Conservation (phyloP, 306 rosid genomes). For the Pachyrhizus erosus region DNA sequence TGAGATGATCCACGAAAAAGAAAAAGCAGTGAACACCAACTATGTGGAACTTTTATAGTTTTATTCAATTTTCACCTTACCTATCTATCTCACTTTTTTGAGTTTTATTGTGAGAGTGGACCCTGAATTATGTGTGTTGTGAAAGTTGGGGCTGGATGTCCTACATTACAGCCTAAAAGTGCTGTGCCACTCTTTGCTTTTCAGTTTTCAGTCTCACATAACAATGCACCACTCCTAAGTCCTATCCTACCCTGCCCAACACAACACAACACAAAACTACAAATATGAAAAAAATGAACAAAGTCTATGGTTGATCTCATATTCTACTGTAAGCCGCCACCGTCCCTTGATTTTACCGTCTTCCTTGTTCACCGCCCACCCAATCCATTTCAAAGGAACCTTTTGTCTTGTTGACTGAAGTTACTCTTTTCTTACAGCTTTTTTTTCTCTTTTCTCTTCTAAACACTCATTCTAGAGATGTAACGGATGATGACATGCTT, state of each 20-base stretch:
- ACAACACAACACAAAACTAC: background rate
- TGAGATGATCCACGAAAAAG: constrained; percentile 38
- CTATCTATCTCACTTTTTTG: background rate
- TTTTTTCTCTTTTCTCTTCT: background rate
- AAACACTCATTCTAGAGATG: no score
- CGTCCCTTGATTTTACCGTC: background rate
- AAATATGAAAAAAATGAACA: background rate
- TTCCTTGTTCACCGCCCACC: constrained; percentile 8
- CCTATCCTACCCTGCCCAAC: background rate
- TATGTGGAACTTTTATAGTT: constrained; percentile 3
- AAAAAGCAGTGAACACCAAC: constrained; percentile 34
- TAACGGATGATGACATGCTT: no score
- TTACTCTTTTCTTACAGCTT: background rate
- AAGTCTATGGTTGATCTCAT: background rate
- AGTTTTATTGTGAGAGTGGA: constrained; percentile 33
- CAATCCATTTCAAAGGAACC: background rate
- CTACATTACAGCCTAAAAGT: constrained; percentile 50
- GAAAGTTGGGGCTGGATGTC: constrained; percentile 20
- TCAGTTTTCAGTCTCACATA: constrained; percentile 14
- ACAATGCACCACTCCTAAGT: background rate
- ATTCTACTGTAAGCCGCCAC: background rate
- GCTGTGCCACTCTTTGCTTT: constrained; percentile 6
- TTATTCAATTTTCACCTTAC: constrained; percentile 17
- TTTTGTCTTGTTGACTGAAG: background rate
- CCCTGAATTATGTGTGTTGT: constrained; percentile 37